Evolutionary conservation across 2,329 filamentous ascomycete genomes (phyloP), one percentile per base, ranked within the genome.

Genomic region (Monosporascus cannonballus): DNA sequence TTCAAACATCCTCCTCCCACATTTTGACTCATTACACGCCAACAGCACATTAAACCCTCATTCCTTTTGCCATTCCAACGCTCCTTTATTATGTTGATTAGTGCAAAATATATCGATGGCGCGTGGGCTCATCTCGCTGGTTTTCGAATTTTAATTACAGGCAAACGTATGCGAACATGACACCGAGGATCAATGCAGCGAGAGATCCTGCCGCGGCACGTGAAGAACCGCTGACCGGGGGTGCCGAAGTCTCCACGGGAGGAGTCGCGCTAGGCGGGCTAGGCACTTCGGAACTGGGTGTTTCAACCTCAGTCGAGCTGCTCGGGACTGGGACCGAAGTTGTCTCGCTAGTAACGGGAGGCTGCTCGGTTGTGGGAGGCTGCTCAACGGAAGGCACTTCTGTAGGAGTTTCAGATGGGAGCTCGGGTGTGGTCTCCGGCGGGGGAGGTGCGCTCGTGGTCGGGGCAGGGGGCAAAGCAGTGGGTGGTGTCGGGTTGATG

Each of bases 401-500:
- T 20, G 66, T 60, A 7, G 64, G 47, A 24, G 56, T 57, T 4
- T 61, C 53, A 41, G 65, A 53, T 27, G 59, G 55, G 36, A 54
- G 42, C 6, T 56, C 55, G 0, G 56, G 30, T 17, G 61, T 56
- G n/a, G 60, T 56, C 24, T 59, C 59, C 44, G 62, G 54, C 4
- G 59, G 54, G 11, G 57, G 59, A n/a, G 57, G 55, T 8, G 57
- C 57, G 24, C 58, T 58, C 15, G 58, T 48, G 17, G 53, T 56
- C 22, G 61, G 51, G 17, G 54, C 34, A 4, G 57, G 54, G 24
- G 56, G 53, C 2, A 54, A 54, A 30, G 56, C 49, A 25, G 60
- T 60, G n/a, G 59, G 61, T 2, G 66, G 61, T 14, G 62, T 61
- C n/a, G 71, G 73, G 6, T 73, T 71, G 61, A 78, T 73, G 56